A percentile compares a stretch with the other conserved stretches of the same genome.
Conservation (phyloP, 1,139 yeast genomes). For the Geotrichum fermentans region DNA sequence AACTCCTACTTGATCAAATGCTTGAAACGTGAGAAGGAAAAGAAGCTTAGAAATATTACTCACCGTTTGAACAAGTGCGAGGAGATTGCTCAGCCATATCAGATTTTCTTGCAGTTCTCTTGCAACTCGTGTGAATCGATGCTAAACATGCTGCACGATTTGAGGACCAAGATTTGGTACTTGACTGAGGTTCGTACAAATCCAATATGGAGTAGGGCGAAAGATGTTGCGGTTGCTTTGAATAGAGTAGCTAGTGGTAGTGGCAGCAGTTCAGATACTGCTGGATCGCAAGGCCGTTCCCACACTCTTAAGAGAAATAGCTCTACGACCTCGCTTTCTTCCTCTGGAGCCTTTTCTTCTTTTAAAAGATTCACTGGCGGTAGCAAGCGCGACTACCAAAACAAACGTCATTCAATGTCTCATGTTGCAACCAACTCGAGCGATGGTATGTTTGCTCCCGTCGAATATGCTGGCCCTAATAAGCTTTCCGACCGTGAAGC, state of each 20-base stretch:
- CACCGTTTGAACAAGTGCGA: slow-evolving; percentile 25
- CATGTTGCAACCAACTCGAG: slow-evolving; percentile 17
- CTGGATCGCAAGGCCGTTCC: neutral
- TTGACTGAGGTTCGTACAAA: slow-evolving; percentile 33
- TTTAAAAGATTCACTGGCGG: slow-evolving; percentile 30
- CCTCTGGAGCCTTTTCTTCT: slow-evolving; percentile 25
- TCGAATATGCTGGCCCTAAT: slow-evolving; percentile 31
- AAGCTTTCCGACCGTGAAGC: slow-evolving; percentile 39
- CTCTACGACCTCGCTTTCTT: slow-evolving; percentile 17
- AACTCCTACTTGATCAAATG: slow-evolving; percentile 25
- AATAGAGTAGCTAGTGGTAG: slow-evolving; percentile 12
- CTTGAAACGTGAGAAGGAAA: slow-evolving; percentile 25
- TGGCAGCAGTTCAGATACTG: neutral
- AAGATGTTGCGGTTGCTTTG: slow-evolving; percentile 30
- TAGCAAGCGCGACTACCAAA: slow-evolving; percentile 27
- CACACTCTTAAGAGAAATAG: slow-evolving; percentile 17
- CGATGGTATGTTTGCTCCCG: slow-evolving; percentile 35
- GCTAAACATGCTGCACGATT: slow-evolving; percentile 22
- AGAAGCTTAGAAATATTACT: slow-evolving; percentile 20
- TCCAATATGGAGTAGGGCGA: slow-evolving; percentile 32
- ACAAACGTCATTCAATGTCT: slow-evolving; percentile 33
- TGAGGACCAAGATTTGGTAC: slow-evolving; percentile 36
- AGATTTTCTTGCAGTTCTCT: slow-evolving; percentile 24
- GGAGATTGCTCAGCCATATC: slow-evolving; percentile 25
- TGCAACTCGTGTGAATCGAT: slow-evolving; percentile 22